phyloP scores from a whole-genome alignment of 495 filamentous ascomycete genomes.

The Niebla homalea region DNA sequence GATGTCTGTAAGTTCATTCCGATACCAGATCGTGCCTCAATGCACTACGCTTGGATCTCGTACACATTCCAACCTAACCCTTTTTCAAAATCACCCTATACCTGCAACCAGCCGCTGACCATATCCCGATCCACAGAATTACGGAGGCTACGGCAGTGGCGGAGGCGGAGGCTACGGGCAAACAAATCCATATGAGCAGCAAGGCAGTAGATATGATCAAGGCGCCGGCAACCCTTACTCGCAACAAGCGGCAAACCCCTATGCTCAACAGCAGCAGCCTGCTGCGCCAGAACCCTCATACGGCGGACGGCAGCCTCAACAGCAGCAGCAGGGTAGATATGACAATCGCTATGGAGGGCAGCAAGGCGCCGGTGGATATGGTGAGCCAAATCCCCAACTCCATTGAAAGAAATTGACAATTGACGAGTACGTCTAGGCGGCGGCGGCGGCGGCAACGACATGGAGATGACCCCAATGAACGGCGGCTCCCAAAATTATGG shows the following conservation, averaged over 20 bases:
- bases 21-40: neutral
- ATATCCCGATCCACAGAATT: neutral
- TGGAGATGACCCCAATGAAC: constrained; percentile 55
- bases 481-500: constrained; percentile 22
- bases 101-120: neutral
- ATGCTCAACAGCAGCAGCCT: constrained; percentile 26
- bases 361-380: constrained; percentile 28
- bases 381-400: constrained; percentile 19
- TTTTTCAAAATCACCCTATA: neutral
- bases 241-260: constrained; percentile 32
- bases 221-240: constrained; percentile 25
- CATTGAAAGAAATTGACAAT: constrained; percentile 5
- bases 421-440: constrained; percentile 11
- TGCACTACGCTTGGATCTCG: too few relatives aligned
- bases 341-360: constrained; percentile 32
- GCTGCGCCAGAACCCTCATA: constrained; percentile 19
- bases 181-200: constrained; percentile 48
- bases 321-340: constrained; percentile 19
- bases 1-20: neutral
- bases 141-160: constrained; percentile 2
- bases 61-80: too few relatives aligned
- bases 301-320: constrained; percentile 22
- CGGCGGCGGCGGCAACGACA: constrained; percentile 28
- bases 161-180: constrained; percentile 41
- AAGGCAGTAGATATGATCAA: constrained; percentile 16